phyloP scores from a whole-genome alignment of 2,329 filamentous ascomycete species.

The Aspergillus sp. region DNA sequence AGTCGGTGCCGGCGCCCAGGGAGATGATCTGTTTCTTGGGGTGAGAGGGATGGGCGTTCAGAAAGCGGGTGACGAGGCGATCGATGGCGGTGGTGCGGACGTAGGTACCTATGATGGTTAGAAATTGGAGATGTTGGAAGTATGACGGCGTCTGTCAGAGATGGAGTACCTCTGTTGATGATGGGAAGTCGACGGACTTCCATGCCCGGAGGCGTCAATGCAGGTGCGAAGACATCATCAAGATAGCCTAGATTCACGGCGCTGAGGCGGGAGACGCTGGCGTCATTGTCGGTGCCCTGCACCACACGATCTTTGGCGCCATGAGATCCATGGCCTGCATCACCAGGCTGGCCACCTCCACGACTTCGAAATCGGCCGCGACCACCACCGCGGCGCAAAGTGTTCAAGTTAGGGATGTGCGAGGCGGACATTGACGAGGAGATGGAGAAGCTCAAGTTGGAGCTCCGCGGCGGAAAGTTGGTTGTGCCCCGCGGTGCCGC shows the following conservation, averaged over 20 bases:
- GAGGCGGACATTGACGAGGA: conserved; percentile 63
- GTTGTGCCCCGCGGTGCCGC: conserved; percentile 12
- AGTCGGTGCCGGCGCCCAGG: conserved; percentile 91
- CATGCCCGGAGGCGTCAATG: conserved; percentile 59
- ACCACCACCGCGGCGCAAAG: conserved; percentile 56
- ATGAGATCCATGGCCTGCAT: conserved; percentile 25
- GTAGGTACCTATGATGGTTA: conserved; percentile 72
- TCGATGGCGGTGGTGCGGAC: conserved; percentile 84
- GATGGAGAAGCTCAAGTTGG: conserved; percentile 16
- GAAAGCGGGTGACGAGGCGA: conserved; percentile 70
- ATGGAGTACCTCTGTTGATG: conserved; percentile 76
- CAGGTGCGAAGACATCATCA: conserved; percentile 73
- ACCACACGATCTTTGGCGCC: conserved; percentile 69
- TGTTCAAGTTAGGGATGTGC: conserved; percentile 76
- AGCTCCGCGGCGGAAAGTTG: conserved; percentile 19
- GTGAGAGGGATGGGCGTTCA: conserved; percentile 45
- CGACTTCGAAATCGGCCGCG: conserved; percentile 52
- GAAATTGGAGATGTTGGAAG: too few species aligned
- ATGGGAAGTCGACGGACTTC: conserved; percentile 74
- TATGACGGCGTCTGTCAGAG: too few species aligned
- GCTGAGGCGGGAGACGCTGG: conserved; percentile 82
- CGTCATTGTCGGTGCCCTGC: conserved; percentile 89
- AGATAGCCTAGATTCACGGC: conserved; percentile 85
- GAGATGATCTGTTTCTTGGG: conserved; percentile 74
- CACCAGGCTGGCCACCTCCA: conserved; percentile 26